Percentiles rank a stretch among this genome's conserved stretches.
Evolutionary conservation across 768 basidiomycete species (phyloP).

Genomic region (Clavaria fumosa): DNA sequence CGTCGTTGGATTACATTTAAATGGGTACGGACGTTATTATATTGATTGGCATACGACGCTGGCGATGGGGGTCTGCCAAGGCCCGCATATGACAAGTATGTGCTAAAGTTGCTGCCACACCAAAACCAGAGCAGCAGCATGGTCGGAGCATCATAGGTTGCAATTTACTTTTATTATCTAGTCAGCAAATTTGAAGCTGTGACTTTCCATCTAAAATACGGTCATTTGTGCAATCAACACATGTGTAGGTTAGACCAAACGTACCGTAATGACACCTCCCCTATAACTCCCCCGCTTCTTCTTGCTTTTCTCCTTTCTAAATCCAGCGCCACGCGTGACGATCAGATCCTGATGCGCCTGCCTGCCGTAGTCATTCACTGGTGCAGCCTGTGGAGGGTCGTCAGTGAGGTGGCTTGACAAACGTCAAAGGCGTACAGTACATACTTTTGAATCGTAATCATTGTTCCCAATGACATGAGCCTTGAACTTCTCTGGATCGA

Average conservation of each 20-base stretch:
- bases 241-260: slow-evolving; percentile 12
- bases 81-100: too few relatives aligned
- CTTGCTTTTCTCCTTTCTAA: slow-evolving; percentile 99
- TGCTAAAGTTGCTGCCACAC: too few relatives aligned
- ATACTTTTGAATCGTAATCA: slow-evolving; percentile 65
- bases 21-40: slow-evolving; percentile 5
- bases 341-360: slow-evolving; percentile 77
- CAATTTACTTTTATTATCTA: too few relatives aligned
- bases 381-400: slow-evolving; percentile 32
- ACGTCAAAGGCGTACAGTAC: slow-evolving; percentile 11
- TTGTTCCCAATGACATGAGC: slow-evolving; percentile 39
- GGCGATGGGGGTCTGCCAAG: too few relatives aligned
- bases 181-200: slow-evolving; percentile 67
- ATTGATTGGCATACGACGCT: neutral
- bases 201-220: slow-evolving; percentile 47
- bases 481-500: slow-evolving; percentile 47
- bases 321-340: slow-evolving; percentile 86
- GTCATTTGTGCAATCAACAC: slow-evolving; percentile 2
- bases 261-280: slow-evolving; percentile 89
- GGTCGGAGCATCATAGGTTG: too few relatives aligned
- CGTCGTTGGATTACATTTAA: slow-evolving; percentile 3
- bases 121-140: too few relatives aligned
- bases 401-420: neutral
- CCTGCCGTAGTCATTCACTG: slow-evolving; percentile 72
- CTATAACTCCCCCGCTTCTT: slow-evolving; percentile 93